Conservation (phyloP, 805 yeast genomes). For the Myxozyma sirexii region DNA sequence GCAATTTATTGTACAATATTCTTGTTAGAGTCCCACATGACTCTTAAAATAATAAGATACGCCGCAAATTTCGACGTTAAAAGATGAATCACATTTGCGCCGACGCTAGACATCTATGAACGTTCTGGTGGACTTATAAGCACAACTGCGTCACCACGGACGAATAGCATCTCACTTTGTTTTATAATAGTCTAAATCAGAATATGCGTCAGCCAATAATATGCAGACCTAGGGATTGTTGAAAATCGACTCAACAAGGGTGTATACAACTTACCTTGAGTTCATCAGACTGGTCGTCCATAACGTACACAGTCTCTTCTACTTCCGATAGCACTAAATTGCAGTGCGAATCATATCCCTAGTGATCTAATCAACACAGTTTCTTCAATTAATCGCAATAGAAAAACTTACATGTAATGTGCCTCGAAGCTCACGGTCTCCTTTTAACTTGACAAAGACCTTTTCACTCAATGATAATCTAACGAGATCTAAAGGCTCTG, state of each 20-base stretch:
- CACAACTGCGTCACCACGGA: conserved; percentile 97
- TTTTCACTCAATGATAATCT: conserved; percentile 83
- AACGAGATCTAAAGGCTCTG: conserved; percentile 90
- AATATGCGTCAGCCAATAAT: neutral
- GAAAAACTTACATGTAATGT: conserved; percentile 65
- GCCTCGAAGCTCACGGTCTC: conserved; percentile 90
- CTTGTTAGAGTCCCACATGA: too few relatives aligned
- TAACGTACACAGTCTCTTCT: conserved; percentile 71
- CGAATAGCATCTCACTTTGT: conserved; percentile 81
- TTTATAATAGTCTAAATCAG: conserved; percentile 51
- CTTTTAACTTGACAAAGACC: conserved; percentile 86
- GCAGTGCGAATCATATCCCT: conserved; percentile 94
- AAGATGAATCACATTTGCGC: too few relatives aligned
- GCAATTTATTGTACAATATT: too few relatives aligned
- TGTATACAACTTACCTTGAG: conserved; percentile 13
- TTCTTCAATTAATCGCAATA: neutral
- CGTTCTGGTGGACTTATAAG: conserved; percentile 58
- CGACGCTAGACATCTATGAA: conserved; percentile 3
- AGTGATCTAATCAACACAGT: neutral
- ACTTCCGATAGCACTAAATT: conserved; percentile 95
- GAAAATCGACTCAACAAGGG: too few relatives aligned
- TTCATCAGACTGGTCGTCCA: conserved; percentile 53
- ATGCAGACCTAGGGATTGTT: too few relatives aligned
- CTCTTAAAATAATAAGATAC: too few relatives aligned
- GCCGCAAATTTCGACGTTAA: too few relatives aligned